Conservation (phyloP, 2,329 filamentous ascomycete genomes). For the Alternaria solani region DNA sequence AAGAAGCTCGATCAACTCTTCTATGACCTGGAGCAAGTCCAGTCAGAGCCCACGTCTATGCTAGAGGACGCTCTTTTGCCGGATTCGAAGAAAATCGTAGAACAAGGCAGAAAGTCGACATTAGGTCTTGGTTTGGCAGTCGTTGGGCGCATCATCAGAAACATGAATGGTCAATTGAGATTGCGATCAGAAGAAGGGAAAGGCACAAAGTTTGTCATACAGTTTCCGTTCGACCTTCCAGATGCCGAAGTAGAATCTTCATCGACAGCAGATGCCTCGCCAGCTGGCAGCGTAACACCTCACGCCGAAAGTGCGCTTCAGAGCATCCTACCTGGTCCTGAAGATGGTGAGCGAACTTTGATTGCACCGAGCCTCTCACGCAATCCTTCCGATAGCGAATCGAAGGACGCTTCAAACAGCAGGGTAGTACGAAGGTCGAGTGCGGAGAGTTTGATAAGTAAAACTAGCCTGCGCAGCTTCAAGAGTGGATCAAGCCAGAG, state of each 20-base stretch:
- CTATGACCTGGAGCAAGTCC: constrained; percentile 71
- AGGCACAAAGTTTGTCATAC: constrained; percentile 82
- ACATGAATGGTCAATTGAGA: constrained; percentile 87
- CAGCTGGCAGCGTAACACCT: constrained; percentile 35
- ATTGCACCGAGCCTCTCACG: constrained; percentile 54
- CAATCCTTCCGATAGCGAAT: constrained; percentile 25
- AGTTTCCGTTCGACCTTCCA: constrained; percentile 76
- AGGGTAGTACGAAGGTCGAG: constrained; percentile 35
- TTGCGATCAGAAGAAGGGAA: constrained; percentile 84
- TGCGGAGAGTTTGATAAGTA: constrained; percentile 61
- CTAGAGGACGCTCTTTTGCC: constrained; percentile 45
- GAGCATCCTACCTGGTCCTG: constrained; percentile 3
- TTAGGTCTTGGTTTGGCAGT: constrained; percentile 86
- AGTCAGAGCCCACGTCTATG: constrained; percentile 39
- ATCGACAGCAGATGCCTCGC: constrained; percentile 8
- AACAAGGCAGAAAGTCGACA: constrained; percentile 55
- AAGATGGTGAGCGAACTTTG: constrained; percentile 67
- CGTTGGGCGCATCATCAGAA: constrained; percentile 85
- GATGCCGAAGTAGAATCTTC: constrained; percentile 36
- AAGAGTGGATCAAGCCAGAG: constrained; percentile 58
- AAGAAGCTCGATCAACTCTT: constrained; percentile 67
- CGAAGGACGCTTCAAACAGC: background rate
- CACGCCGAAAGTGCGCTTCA: constrained; percentile 15
- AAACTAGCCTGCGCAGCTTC: constrained; percentile 57
- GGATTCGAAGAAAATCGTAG: constrained; percentile 41